Conservation (phyloP, 2,329 filamentous ascomycete genomes). For the Colletotrichum agaves region DNA sequence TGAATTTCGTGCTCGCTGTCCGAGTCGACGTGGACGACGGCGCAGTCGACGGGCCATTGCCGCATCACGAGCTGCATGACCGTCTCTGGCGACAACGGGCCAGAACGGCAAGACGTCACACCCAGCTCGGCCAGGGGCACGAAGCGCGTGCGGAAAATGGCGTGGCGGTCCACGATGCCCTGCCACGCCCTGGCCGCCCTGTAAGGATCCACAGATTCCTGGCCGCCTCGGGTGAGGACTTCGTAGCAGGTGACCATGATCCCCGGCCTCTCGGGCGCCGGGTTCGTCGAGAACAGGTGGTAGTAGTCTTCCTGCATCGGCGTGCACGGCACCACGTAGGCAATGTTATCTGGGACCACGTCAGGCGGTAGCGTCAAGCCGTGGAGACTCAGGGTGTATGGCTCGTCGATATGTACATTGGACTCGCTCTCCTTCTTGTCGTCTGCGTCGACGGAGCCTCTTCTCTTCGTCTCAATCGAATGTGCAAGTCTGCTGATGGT, state of each 20-base stretch:
- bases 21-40: background rate
- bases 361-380: background rate
- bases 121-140: background rate
- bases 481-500: background rate
- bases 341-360: background rate
- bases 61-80: background rate
- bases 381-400: background rate
- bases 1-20: background rate
- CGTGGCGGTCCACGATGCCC: background rate
- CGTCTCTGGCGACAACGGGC: background rate
- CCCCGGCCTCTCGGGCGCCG: constrained; percentile 1
- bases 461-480: background rate
- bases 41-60: background rate
- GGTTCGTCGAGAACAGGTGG: background rate
- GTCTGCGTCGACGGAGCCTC: background rate
- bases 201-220: background rate
- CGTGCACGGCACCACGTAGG: background rate
- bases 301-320: constrained; percentile 12
- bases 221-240: background rate
- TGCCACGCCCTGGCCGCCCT: background rate
- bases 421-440: background rate
- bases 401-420: background rate
- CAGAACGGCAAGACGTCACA: background rate
- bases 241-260: constrained; percentile 7
- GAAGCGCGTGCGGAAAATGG: background rate